Evolutionary conservation across 1,139 yeast species (phyloP).

Genomic region (Meyerozyma athensensis): DNA sequence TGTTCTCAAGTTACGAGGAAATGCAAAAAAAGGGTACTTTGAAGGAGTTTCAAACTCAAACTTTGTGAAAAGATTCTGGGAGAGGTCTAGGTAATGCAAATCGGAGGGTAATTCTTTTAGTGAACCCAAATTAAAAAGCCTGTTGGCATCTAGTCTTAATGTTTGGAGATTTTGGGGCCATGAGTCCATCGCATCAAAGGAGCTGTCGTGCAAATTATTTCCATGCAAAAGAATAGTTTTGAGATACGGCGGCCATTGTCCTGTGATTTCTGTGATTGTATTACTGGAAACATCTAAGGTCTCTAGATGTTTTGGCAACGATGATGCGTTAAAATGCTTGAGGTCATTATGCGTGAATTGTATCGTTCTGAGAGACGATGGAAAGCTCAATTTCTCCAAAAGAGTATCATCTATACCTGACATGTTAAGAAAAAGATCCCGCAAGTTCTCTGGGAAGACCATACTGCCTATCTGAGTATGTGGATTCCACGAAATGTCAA

Average conservation of each 20-base stretch:
- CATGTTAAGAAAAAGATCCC: slow-evolving; percentile 25
- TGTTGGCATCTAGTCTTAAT: neutral
- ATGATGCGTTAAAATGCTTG: slow-evolving; percentile 17
- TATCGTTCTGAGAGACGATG: slow-evolving; percentile 22
- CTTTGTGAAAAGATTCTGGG: slow-evolving; percentile 8
- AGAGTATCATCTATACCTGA: slow-evolving; percentile 18
- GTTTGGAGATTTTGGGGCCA: neutral
- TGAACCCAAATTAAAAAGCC: neutral
- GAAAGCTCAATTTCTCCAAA: slow-evolving; percentile 15
- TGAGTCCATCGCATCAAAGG: neutral
- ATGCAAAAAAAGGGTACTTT: slow-evolving; percentile 11
- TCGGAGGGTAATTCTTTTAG: neutral
- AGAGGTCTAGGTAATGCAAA: slow-evolving; percentile 9
- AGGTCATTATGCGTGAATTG: slow-evolving; percentile 33
- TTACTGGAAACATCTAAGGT: slow-evolving; percentile 17
- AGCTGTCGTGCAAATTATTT: neutral
- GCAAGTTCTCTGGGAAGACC: slow-evolving; percentile 25
- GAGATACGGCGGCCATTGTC: slow-evolving; percentile 1
- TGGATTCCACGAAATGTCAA: slow-evolving; percentile 36
- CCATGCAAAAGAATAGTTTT: neutral
- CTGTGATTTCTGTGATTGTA: neutral
- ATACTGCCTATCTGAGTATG: slow-evolving; percentile 14
- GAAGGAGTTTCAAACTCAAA: neutral
- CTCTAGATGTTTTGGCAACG: slow-evolving; percentile 23
- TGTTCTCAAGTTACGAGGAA: slow-evolving; percentile 12